Percentiles rank a stretch among this genome's conserved stretches.
Evolutionary conservation across 1,284 basidiomycete genomes (phyloP).

Genomic region (Pyrrhoderma noxium): DNA sequence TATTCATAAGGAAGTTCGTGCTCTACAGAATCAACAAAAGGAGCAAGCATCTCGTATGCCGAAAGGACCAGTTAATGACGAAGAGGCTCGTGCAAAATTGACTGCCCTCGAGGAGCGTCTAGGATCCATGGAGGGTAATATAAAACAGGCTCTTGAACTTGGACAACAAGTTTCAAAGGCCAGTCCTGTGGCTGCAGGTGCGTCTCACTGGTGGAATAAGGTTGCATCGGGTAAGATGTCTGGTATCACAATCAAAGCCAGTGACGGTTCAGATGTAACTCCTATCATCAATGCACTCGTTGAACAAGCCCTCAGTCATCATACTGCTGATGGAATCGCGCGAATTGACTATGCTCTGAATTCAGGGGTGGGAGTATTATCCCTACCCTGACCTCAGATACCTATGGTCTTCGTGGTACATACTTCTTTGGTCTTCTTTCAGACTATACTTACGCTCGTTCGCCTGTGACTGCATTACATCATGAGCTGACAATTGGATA

Average conservation of each 20-base stretch:
- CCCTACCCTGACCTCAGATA: conserved; percentile 73
- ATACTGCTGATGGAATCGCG: conserved; percentile 67
- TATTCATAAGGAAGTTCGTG: conserved; percentile 50
- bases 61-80: conserved; percentile 31
- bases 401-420: conserved; percentile 57
- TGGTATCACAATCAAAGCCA: conserved; percentile 59
- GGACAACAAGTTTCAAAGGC: conserved; percentile 44
- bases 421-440: conserved; percentile 48
- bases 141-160: conserved; percentile 63
- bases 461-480: conserved; percentile 80
- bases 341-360: conserved; percentile 82
- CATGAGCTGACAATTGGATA: conserved; percentile 75
- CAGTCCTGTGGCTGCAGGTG: conserved; percentile 27
- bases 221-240: conserved; percentile 30
- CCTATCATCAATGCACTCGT: conserved; percentile 67
- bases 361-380: conserved; percentile 79
- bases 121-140: conserved; percentile 55
- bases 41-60: conserved; percentile 31
- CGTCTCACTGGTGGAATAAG: conserved; percentile 51
- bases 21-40: conserved; percentile 37
- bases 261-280: conserved; percentile 72
- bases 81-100: conserved; percentile 50
- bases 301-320: conserved; percentile 57
- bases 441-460: conserved; percentile 61
- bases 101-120: conserved; percentile 54